Evolutionary conservation across 2,329 filamentous ascomycete genomes (phyloP).

Genomic region (Verticillium longisporum): DNA sequence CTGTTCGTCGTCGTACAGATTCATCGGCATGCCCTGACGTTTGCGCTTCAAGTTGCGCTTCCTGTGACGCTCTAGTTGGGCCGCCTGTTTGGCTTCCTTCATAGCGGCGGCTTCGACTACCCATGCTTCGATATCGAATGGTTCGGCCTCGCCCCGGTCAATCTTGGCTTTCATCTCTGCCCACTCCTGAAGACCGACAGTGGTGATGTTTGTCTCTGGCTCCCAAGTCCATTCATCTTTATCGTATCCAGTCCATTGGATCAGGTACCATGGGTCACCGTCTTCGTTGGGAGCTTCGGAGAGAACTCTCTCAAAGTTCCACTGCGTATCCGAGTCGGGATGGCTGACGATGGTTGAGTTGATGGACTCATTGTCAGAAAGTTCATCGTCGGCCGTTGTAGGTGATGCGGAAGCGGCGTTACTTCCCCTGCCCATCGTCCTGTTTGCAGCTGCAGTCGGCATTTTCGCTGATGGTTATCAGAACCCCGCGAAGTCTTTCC

Average conservation of each 20-base stretch:
- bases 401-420: background rate
- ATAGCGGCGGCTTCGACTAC: constrained; percentile 2
- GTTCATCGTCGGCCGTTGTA: background rate
- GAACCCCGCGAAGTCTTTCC: no score
- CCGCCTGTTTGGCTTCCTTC: constrained; percentile 6
- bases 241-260: constrained; percentile 28
- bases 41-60: constrained; percentile 7
- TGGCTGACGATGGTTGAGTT: constrained; percentile 24
- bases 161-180: constrained; percentile 28
- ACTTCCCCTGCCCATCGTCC: background rate
- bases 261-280: constrained; percentile 21
- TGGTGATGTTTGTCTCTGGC: constrained; percentile 33
- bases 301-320: constrained; percentile 44
- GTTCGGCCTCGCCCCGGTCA: constrained; percentile 20
- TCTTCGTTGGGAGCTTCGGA: constrained; percentile 28
- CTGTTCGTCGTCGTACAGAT: constrained; percentile 7
- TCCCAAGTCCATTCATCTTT: constrained; percentile 42
- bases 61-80: constrained; percentile 2
- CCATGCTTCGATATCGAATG: constrained; percentile 30
- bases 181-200: constrained; percentile 35
- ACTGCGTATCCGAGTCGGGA: constrained; percentile 35
- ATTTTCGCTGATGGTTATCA: no score
- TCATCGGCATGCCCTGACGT: constrained; percentile 3
- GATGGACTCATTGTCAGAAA: constrained; percentile 21
- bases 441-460: background rate